These are phyloP conservation scores for Yarrowia osloensis DNA, from an alignment of 805 yeast genomes.

Conservation along the genomic window DNA sequence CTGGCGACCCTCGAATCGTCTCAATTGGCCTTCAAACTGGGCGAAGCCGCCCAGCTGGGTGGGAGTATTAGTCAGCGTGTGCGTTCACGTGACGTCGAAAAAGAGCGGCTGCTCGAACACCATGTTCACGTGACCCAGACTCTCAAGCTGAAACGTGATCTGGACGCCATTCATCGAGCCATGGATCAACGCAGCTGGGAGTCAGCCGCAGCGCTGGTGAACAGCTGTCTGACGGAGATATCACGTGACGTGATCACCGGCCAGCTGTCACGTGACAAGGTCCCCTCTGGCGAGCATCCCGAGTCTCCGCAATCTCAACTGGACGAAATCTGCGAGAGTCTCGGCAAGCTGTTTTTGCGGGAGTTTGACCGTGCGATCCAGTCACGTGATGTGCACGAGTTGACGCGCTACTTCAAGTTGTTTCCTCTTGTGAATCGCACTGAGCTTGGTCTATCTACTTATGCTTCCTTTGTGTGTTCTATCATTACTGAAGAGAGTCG, in stretches of 20 bases:
- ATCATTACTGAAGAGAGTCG: slow-evolving; percentile 81
- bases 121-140: slow-evolving; percentile 65
- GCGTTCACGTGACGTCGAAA: slow-evolving; percentile 68
- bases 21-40: slow-evolving; percentile 59
- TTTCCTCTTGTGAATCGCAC: slow-evolving; percentile 83
- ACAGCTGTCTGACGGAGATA: slow-evolving; percentile 50
- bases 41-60: slow-evolving; percentile 66
- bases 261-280: slow-evolving; percentile 72
- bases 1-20: slow-evolving; percentile 41
- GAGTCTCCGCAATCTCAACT: slow-evolving; percentile 68
- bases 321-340: slow-evolving; percentile 57
- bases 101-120: slow-evolving; percentile 61
- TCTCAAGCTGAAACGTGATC: slow-evolving; percentile 62
- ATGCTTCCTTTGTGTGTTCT: slow-evolving; percentile 82
- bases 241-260: slow-evolving; percentile 60
- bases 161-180: slow-evolving; percentile 67
- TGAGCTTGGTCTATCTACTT: slow-evolving; percentile 71
- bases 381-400: slow-evolving; percentile 60
- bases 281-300: slow-evolving; percentile 85
- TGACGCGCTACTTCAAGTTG: slow-evolving; percentile 78
- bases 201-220: slow-evolving; percentile 72
- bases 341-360: slow-evolving; percentile 57
- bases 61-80: slow-evolving; percentile 68
- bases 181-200: slow-evolving; percentile 70
- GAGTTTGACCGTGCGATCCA: slow-evolving; percentile 74